Evolutionary conservation across 768 basidiomycete genomes (phyloP).

Genomic region (Mycena polygramma): DNA sequence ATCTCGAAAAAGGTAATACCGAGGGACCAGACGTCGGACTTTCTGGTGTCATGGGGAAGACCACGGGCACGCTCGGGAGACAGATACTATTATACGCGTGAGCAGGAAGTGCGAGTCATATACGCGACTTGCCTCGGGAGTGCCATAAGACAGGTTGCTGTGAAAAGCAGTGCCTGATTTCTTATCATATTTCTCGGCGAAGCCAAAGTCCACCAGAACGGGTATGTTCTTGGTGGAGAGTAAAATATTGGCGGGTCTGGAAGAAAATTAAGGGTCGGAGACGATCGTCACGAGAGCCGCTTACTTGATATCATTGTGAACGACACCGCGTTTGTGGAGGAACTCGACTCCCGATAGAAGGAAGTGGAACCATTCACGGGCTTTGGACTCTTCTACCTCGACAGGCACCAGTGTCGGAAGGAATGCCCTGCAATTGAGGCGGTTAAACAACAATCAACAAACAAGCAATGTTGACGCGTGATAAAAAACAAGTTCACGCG

Average conservation of each 20-base stretch:
- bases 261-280: constrained; percentile 5
- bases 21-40: constrained; percentile 90
- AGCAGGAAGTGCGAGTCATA: constrained; percentile 6
- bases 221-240: constrained; percentile 83
- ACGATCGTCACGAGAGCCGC: constrained; percentile 42
- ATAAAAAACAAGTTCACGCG: constrained; percentile 19
- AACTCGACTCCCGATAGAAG: constrained; percentile 88
- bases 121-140: constrained; percentile 77
- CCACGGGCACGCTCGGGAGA: constrained; percentile 93
- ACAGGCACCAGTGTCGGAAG: constrained; percentile 91
- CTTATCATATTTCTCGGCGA: constrained; percentile 88
- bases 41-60: constrained; percentile 91
- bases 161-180: constrained; percentile 76
- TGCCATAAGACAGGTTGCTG: constrained; percentile 89
- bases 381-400: constrained; percentile 83
- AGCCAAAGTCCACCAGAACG: constrained; percentile 96
- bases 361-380: constrained; percentile 84
- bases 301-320: constrained; percentile 96
- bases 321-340: constrained; percentile 85
- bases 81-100: constrained; percentile 72
- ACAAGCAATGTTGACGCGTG: constrained; percentile 18
- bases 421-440: constrained; percentile 72
- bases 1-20: constrained; percentile 96
- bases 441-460: constrained; percentile 7
- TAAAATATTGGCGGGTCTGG: constrained; percentile 93